These are phyloP conservation scores for Wickerhamiella bombiphila DNA, from an alignment of 805 yeast genomes.

Conservation along the genomic window DNA sequence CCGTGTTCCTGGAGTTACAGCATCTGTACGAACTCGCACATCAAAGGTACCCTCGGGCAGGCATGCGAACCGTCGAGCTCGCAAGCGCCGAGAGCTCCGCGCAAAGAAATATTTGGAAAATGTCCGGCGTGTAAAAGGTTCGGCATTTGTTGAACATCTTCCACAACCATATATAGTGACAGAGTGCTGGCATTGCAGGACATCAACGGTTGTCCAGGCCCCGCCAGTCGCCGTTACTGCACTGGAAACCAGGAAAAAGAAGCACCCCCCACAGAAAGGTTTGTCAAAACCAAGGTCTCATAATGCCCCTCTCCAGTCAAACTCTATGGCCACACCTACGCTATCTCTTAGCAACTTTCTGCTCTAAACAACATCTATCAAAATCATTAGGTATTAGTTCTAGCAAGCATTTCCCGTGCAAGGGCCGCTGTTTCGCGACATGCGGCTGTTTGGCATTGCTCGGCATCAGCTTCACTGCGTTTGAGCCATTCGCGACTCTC, in stretches of 20 bases:
- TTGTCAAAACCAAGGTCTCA: too few species aligned
- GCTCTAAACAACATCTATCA: neutral
- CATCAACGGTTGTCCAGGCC: neutral
- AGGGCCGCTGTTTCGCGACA: conserved; percentile 14
- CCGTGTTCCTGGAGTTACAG: neutral
- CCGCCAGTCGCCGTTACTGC: neutral
- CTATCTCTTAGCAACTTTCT: neutral
- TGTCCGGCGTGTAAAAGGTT: neutral
- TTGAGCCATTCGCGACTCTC: conserved; percentile 15
- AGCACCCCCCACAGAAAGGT: too few species aligned
- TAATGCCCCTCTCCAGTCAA: too few species aligned
- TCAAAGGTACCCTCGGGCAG: neutral
- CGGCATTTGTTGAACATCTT: neutral
- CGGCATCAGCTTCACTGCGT: conserved; percentile 8
- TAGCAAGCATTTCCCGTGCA: conserved; percentile 7
- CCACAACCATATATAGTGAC: neutral
- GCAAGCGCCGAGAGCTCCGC: neutral
- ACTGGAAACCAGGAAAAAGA: neutral
- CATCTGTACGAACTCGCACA: neutral
- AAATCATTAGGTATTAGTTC: neutral
- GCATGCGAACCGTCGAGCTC: neutral
- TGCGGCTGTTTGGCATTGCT: conserved; percentile 12
- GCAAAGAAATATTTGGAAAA: neutral
- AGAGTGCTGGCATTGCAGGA: neutral
- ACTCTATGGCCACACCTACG: too few species aligned